Evolutionary conservation across 306 rosid genomes (phyloP), one percentile per base, ranked within the genome.

Genomic region (Citrullus amarus): DNA sequence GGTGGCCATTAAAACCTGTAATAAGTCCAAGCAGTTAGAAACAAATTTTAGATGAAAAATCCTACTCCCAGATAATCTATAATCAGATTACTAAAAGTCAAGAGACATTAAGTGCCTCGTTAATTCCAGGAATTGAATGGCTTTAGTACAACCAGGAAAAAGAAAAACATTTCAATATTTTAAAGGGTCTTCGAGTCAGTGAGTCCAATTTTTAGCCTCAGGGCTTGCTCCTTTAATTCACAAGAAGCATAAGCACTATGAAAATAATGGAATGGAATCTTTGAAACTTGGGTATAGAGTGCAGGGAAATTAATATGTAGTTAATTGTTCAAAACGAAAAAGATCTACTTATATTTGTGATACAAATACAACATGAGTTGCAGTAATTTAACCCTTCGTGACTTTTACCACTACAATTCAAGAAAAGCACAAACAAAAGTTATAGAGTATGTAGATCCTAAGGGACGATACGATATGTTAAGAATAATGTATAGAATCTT

Each of bases 1-100:
- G 22, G 99, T 96, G 59, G 99, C 99, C 99, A 96, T 96, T 88
- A 96, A 83, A 61, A 96, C 99, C 99, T 96, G 84, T 36, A 18
- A 80, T 80, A 79, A 14, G 78, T 28, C 79, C 75, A 81, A 41
- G 78, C 34, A 4, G 80, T 58, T 16, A 77, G 80, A 20, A 25
- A 20, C 70, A 36, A 58, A 10, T 55, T 13, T 58, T 8, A 38
- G 6, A 28, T 12, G 20, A 25, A 58, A 55, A 74, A 51, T 68
- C 50, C 44, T n/a, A 38, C 28, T 66, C 51, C 56, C 39, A 28
- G 51, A 50, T 72, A 50, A 71, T 6, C 55, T 8, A 32, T 72
- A 15, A 25, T 48, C 17, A 48, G 43, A 44, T 44, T 22, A 46
- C 75, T 69, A 9, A 4, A 39, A 67, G 75, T 68, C 54, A 34